Evolutionary conservation across 495 filamentous ascomycete species (phyloP).

Genomic region (Copromyces sp.): DNA sequence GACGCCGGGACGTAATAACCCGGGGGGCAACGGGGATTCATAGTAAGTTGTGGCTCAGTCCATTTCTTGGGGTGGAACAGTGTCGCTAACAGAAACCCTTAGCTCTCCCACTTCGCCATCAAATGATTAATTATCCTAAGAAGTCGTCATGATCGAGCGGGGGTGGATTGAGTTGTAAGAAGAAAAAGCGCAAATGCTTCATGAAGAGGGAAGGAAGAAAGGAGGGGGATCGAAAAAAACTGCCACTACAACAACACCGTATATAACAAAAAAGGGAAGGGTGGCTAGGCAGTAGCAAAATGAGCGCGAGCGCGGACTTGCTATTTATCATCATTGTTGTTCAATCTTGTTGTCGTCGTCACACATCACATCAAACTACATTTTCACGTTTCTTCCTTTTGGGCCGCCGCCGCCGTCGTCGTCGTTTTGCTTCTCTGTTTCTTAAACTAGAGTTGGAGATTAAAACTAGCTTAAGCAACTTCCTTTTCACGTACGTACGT

Average conservation of each 20-base stretch:
- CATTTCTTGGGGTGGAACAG: background rate
- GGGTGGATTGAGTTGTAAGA: background rate
- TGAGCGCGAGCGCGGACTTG: background rate
- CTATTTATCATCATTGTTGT: background rate
- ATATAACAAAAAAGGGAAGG: background rate
- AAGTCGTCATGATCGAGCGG: background rate
- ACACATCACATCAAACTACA: background rate
- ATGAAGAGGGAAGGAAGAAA: background rate
- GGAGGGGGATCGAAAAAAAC: background rate
- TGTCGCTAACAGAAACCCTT: background rate
- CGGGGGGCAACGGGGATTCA: conserved; percentile 23
- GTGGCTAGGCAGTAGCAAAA: background rate
- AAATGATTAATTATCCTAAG: conserved; percentile 16
- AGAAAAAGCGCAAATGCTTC: background rate
- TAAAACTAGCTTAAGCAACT: background rate
- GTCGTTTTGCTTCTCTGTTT: background rate
- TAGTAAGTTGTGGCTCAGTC: conserved; percentile 20
- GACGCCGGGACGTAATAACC: conserved; percentile 26
- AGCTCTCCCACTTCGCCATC: conserved; percentile 27
- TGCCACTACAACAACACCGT: background rate
- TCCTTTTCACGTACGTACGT: background rate
- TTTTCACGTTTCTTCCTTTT: background rate
- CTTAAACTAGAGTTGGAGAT: background rate
- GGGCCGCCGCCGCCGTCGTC: background rate
- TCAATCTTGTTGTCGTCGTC: background rate